Evolutionary conservation across 495 filamentous ascomycete species (phyloP).

Genomic region (Hypoxylon fragiforme): DNA sequence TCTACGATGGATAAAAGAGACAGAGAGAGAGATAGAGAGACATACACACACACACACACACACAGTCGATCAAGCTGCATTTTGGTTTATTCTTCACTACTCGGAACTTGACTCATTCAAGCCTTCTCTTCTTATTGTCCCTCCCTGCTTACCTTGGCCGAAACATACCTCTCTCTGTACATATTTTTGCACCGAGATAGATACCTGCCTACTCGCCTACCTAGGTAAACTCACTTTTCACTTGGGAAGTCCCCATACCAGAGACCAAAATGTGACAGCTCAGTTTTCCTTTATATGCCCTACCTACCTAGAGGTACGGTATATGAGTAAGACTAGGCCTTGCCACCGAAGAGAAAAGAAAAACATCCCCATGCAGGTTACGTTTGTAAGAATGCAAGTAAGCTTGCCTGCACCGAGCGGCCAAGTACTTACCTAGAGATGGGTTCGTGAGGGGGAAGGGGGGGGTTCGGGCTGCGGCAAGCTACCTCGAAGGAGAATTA

Average conservation of each 20-base stretch:
- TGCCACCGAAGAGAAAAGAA: not conserved
- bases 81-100: too few species aligned
- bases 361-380: not conserved
- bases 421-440: not conserved
- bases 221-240: too few species aligned
- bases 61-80: too few species aligned
- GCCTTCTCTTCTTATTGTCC: too few species aligned
- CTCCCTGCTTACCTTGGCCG: too few species aligned
- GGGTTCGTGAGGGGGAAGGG: not conserved
- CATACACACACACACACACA: too few species aligned
- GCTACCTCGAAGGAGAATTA: not conserved
- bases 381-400: not conserved
- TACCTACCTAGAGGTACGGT: not conserved
- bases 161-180: too few species aligned
- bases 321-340: not conserved
- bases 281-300: not conserved
- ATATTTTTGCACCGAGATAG: too few species aligned
- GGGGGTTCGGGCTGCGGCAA: not conserved
- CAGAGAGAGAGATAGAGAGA: too few species aligned
- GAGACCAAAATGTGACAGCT: not conserved
- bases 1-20: too few species aligned
- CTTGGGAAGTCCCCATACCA: not conserved
- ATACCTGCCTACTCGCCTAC: too few species aligned
- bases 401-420: not conserved
- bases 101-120: too few species aligned